phyloP scores from a whole-genome alignment of 306 rosid species.

The Acacia melanoxylon region DNA sequence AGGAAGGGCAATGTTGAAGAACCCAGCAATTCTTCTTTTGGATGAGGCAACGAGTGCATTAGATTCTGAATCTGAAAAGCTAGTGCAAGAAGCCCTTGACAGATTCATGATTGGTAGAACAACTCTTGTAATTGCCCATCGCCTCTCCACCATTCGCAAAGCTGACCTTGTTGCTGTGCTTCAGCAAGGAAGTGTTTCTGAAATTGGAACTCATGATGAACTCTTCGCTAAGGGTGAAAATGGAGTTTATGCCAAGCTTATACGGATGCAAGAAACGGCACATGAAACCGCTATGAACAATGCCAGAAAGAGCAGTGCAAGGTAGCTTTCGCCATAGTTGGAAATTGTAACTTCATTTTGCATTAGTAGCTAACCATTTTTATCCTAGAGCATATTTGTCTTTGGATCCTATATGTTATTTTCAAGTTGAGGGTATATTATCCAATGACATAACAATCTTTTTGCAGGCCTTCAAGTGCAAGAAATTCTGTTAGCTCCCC shows the following conservation, averaged over 20 bases:
- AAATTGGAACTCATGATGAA: conserved; percentile 88
- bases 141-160: conserved; percentile 90
- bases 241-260: conserved; percentile 85
- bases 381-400: background rate
- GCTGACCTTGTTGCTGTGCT: conserved; percentile 91
- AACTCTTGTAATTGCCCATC: conserved; percentile 90
- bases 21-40: conserved; percentile 81
- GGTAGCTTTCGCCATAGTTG: conserved; percentile 49
- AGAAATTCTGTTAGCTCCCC: conserved; percentile 97
- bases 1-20: conserved; percentile 93
- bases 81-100: conserved; percentile 93
- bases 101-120: conserved; percentile 94
- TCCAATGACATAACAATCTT: conserved; percentile 7
- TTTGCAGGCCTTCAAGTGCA: conserved; percentile 88
- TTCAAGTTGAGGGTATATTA: background rate
- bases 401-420: background rate
- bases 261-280: conserved; percentile 85
- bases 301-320: conserved; percentile 96
- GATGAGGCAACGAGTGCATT: conserved; percentile 96
- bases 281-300: conserved; percentile 75
- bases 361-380: background rate
- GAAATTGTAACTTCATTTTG: background rate
- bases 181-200: conserved; percentile 81
- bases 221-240: conserved; percentile 80
- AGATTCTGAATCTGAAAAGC: conserved; percentile 91